A percentile compares a stretch with the other conserved stretches of the same genome.
Evolutionary conservation across 192 early-diverging fungal species (phyloP).

Genomic region (Backusella sp.): DNA sequence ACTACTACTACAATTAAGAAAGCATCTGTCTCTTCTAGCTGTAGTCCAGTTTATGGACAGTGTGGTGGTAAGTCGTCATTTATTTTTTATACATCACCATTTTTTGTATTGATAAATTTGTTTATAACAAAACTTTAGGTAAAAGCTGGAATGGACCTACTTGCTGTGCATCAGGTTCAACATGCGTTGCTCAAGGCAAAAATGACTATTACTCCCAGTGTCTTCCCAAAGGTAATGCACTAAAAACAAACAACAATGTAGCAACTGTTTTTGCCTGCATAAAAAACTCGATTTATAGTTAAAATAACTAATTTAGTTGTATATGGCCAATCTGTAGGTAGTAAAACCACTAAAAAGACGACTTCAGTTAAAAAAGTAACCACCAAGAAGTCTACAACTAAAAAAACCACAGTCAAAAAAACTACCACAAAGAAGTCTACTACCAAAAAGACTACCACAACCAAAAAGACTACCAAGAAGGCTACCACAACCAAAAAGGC

Average conservation of each 20-base stretch:
- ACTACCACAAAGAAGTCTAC: not conserved
- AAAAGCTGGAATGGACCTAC: constrained; percentile 17
- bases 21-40: not conserved
- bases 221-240: constrained; percentile 11
- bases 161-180: constrained; percentile 21
- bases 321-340: not conserved
- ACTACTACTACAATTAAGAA: not conserved
- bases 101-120: no score
- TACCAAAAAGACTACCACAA: constrained; percentile 10
- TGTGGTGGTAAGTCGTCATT: constrained; percentile 14
- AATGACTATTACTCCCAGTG: constrained; percentile 24
- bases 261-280: not conserved
- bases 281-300: not conserved
- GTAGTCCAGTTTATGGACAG: constrained; percentile 12
- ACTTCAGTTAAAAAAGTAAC: not conserved
- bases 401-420: not conserved
- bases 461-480: not conserved
- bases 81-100: not conserved
- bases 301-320: not conserved
- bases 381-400: not conserved
- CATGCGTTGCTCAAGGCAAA: constrained; percentile 10
- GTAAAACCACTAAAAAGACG: not conserved
- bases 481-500: not conserved
- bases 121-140: not conserved
- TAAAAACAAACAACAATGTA: not conserved